These are phyloP conservation scores for Panicum hallii DNA, from an alignment of 202 grass and related monocot species.

Conservation along the genomic window DNA sequence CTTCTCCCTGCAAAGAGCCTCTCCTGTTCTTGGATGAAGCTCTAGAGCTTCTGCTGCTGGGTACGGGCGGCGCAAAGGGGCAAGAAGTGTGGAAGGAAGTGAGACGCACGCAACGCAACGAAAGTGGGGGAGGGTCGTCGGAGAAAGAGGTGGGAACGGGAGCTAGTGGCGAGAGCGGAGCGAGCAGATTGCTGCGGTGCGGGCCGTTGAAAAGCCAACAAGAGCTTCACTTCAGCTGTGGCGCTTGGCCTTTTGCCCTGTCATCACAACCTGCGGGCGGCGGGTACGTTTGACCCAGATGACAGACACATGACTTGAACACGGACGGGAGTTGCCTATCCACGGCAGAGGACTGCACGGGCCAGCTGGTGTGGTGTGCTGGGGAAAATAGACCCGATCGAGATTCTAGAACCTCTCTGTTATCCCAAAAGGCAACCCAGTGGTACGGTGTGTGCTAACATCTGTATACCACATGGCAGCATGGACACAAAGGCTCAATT, in stretches of 20 bases:
- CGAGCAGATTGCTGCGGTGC: background rate
- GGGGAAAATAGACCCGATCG: no score
- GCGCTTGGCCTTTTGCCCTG: slow-evolving; percentile 11
- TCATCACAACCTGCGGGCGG: background rate
- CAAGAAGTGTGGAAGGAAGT: slow-evolving; percentile 21
- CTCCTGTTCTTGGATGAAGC: background rate
- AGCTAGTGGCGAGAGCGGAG: background rate
- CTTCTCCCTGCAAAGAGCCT: background rate
- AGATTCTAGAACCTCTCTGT: no score
- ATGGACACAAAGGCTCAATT: no score
- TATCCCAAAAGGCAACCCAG: no score
- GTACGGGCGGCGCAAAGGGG: background rate
- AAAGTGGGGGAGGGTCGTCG: background rate
- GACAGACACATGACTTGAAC: background rate
- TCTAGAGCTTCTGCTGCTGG: background rate
- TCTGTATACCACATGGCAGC: no score
- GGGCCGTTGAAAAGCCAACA: slow-evolving; percentile 38
- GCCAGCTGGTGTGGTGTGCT: no score
- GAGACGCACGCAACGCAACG: background rate
- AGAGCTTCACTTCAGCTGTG: background rate
- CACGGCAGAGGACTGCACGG: background rate
- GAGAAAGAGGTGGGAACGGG: slow-evolving; percentile 36
- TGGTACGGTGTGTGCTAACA: no score
- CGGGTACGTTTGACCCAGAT: background rate
- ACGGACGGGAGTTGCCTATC: background rate